Evolutionary conservation across 345 rosid species (phyloP), one percentile per base, ranked within the genome.

Genomic region (Aurinia saxatilis): DNA sequence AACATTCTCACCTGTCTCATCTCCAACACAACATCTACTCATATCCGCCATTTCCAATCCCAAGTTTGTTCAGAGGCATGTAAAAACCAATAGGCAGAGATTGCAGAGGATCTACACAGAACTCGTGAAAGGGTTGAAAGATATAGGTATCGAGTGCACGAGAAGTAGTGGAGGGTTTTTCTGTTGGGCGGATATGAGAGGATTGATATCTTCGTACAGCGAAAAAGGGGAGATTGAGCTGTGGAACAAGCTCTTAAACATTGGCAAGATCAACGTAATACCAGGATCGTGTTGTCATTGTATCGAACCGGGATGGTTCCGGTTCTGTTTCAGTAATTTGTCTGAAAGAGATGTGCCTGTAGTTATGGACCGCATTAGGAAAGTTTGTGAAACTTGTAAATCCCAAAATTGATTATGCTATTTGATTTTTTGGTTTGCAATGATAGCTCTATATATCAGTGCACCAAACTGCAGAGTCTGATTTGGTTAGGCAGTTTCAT

Each of bases 261-360:
- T 67, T 41, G 88, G 81, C 10, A 85, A 85, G 83, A 73, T 93
- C 57, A 81, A 75, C 68, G 88, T 80, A 38, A 82, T 75, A 62
- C 96, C 97, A 13, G 99, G 97, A 55, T 87, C 97, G 57, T 82
- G 67, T 68, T 93, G 99, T 64, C 97, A 82, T 56, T 93, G 97
- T 57, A 93, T 90, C 11, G 96, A 87, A 77, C 99, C 95, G 1
- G 97, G 99, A 29, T 93, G 95, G 97, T 93, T 89, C 70, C 25
- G 84, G 45, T 77, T 89, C 72, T 81, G 96, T 84, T 81, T 84
- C 49, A 74, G 87, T 51, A 45, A 77, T 58, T 73, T 89, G 83
- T 65, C 78, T 8, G 89, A 85, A 51, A 75, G 75, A 6, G 96
- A 89, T 34, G 67, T 89, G 49, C 80, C 81, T 36, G 74, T 82